These are phyloP conservation scores for Tuber melanosporum DNA, from an alignment of 495 filamentous ascomycete genomes.

Conservation along the genomic window DNA sequence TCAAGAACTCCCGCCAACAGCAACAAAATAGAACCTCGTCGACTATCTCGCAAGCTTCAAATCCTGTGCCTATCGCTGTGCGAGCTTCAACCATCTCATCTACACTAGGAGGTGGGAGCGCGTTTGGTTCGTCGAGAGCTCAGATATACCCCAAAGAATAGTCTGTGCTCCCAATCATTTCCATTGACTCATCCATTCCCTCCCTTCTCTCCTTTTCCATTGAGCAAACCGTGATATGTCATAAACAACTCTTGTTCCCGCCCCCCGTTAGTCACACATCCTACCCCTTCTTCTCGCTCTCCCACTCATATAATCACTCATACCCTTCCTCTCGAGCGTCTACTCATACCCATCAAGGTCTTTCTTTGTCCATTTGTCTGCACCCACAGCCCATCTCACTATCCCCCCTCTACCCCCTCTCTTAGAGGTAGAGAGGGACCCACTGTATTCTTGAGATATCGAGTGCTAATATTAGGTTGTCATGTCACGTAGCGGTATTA, in stretches of 20 bases:
- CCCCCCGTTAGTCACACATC: conserved; percentile 6
- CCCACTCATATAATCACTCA: not conserved
- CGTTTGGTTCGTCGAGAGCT: conserved; percentile 36
- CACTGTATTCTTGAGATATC: not conserved
- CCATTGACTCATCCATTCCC: conserved; percentile 14
- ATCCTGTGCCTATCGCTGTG: conserved; percentile 23
- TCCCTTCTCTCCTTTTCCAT: not conserved
- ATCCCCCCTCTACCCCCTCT: not conserved
- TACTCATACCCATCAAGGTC: not conserved
- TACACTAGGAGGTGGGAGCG: conserved; percentile 37
- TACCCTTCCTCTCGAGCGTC: not conserved
- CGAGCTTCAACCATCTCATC: conserved; percentile 17
- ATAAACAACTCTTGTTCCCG: not conserved
- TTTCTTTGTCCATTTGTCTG: not conserved
- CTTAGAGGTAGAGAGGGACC: not conserved
- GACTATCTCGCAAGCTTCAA: conserved; percentile 22
- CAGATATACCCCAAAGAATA: conserved; percentile 40
- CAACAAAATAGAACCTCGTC: conserved; percentile 23
- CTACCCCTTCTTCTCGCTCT: not conserved
- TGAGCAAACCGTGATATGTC: conserved; percentile 9
- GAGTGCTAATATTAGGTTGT: not conserved
- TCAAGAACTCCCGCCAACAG: conserved; percentile 40
- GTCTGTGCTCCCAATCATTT: conserved; percentile 28
- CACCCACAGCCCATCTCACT: not conserved
- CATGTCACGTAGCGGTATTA: conserved; percentile 24